A percentile compares a stretch with the other conserved stretches of the same genome.
Evolutionary conservation across 257 asterid genomes (phyloP).

Genomic region (Rhazya stricta): DNA sequence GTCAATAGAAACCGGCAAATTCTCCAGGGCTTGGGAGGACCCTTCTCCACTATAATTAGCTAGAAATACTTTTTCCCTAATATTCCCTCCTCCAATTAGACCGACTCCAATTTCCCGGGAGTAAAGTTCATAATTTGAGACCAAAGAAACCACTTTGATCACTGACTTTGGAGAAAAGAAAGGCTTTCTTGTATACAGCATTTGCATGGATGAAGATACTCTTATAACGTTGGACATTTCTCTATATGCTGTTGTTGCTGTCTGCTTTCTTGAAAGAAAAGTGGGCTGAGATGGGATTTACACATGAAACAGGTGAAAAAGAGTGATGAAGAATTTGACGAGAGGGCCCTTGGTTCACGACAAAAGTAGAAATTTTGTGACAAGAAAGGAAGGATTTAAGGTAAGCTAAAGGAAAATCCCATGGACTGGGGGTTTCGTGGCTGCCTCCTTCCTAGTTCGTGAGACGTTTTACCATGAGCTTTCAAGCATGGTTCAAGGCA

Average conservation of each 20-base stretch:
- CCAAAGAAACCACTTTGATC: constrained; percentile 5
- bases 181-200: constrained; percentile 22
- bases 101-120: neutral
- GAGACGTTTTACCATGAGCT: too few species aligned
- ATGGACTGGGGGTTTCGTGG: neutral
- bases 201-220: constrained; percentile 28
- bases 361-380: neutral
- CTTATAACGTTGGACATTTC: constrained; percentile 24
- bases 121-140: neutral
- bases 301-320: neutral
- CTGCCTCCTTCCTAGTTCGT: neutral
- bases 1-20: constrained; percentile 50
- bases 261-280: neutral
- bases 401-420: too few species aligned
- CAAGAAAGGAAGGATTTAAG: neutral
- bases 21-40: constrained; percentile 36
- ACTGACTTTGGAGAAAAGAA: constrained; percentile 1
- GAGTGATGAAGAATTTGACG: neutral
- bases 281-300: neutral
- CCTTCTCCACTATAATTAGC: constrained; percentile 37
- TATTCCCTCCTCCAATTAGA: constrained; percentile 1
- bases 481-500: too few species aligned
- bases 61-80: constrained; percentile 5
- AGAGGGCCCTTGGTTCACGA: neutral
- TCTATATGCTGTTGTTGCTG: neutral